These are phyloP conservation scores for Neonectria faginata DNA, from an alignment of 2,329 filamentous ascomycete genomes.

Conservation along the genomic window DNA sequence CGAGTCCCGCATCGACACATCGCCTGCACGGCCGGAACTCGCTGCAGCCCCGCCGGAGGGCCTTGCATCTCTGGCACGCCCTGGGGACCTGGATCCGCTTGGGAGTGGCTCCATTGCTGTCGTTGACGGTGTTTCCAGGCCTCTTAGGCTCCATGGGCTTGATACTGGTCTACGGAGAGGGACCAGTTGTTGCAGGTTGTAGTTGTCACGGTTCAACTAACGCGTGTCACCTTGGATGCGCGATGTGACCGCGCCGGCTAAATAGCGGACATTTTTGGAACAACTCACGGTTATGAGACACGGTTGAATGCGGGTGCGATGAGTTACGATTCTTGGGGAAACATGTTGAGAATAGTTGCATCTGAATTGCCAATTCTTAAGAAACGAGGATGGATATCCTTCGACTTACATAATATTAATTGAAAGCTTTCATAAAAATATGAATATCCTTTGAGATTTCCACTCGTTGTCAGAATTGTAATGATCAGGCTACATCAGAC, in stretches of 20 bases:
- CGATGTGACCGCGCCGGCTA: neutral
- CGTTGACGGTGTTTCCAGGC: neutral
- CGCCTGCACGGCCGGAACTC: constrained; percentile 58
- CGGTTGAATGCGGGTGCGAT: neutral
- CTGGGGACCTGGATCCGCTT: constrained; percentile 58
- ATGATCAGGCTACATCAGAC: no score
- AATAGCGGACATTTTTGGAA: neutral
- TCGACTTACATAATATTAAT: no score
- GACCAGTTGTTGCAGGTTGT: neutral
- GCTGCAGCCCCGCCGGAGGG: constrained; percentile 57
- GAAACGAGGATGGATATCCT: no score
- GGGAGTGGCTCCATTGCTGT: constrained; percentile 4
- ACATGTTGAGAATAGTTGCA: no score
- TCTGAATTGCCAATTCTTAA: no score
- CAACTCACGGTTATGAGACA: neutral
- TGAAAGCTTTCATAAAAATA: no score
- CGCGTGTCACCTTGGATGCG: neutral
- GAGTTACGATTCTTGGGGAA: no score
- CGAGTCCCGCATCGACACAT: constrained; percentile 57
- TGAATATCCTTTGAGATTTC: no score
- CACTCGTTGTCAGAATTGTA: no score
- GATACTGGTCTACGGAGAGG: neutral
- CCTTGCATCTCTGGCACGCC: constrained; percentile 58
- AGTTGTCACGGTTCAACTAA: neutral
- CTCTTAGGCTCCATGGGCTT: constrained; percentile 4